phyloP scores from a whole-genome alignment of 1,139 yeast species.

The Pichia sp. region DNA sequence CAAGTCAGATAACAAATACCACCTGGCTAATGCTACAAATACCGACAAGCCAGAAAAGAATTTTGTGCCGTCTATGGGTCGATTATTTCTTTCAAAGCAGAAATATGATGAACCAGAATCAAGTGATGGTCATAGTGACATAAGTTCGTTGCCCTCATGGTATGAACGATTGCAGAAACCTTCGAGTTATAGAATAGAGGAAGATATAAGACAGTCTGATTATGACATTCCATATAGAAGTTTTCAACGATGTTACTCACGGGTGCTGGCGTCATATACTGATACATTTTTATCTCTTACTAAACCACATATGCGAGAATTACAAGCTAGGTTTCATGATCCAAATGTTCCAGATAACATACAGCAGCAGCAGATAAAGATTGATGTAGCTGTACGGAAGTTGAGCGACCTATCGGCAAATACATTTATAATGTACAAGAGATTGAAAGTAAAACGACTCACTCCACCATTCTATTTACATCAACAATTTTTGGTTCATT shows the following conservation, averaged over 20 bases:
- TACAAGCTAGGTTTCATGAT: slow-evolving; percentile 1
- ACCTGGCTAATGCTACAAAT: neutral
- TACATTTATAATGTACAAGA: slow-evolving; percentile 12
- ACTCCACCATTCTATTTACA: slow-evolving; percentile 22
- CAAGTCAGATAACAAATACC: neutral
- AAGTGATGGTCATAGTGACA: neutral
- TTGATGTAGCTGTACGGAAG: slow-evolving; percentile 6
- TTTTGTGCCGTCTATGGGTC: slow-evolving; percentile 4
- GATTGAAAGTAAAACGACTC: slow-evolving; percentile 14
- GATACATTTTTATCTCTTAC: slow-evolving; percentile 8
- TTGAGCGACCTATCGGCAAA: slow-evolving; percentile 14
- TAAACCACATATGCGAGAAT: neutral
- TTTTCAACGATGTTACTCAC: slow-evolving; percentile 13
- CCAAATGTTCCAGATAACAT: slow-evolving; percentile 7
- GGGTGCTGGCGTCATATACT: slow-evolving; percentile 7
- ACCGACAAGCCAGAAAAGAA: neutral
- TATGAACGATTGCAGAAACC: slow-evolving; percentile 12
- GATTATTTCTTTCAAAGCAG: slow-evolving; percentile 3
- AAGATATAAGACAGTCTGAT: neutral
- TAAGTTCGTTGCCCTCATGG: slow-evolving; percentile 14
- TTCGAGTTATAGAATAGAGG: slow-evolving; percentile 11
- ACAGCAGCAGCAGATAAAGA: slow-evolving; percentile 10
- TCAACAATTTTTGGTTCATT: slow-evolving; percentile 18
- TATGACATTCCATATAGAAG: slow-evolving; percentile 10
- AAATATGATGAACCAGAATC: neutral